Evolutionary conservation across 805 yeast genomes (phyloP).

Genomic region (Kuraishia hungarica): DNA sequence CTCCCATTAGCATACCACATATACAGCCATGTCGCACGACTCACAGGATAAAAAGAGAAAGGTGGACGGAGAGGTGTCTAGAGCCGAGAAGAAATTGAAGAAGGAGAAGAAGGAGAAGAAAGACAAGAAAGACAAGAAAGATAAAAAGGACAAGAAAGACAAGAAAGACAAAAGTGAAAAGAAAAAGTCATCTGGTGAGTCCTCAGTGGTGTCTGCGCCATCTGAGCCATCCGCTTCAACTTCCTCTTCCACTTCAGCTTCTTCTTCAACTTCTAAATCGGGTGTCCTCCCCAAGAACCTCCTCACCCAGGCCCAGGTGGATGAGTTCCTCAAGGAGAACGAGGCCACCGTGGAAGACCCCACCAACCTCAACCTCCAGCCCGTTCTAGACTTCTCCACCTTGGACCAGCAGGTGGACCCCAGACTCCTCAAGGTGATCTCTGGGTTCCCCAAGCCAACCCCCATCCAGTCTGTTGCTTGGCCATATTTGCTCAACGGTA

Average conservation of each 20-base stretch:
- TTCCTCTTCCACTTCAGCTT: no score
- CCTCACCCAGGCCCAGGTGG: slow-evolving; percentile 46
- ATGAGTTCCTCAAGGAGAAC: slow-evolving; percentile 55
- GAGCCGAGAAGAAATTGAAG: slow-evolving; percentile 17
- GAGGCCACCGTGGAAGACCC: slow-evolving; percentile 79
- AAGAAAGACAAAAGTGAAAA: slow-evolving; percentile 24
- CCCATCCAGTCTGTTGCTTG: slow-evolving; percentile 93
- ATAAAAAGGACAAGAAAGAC: slow-evolving; percentile 17
- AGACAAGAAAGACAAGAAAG: slow-evolving; percentile 16
- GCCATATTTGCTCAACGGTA: slow-evolving; percentile 76
- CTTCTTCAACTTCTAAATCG: no score
- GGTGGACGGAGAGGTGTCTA: slow-evolving; percentile 10
- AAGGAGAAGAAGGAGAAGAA: slow-evolving; percentile 20
- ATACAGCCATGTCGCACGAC: slow-evolving; percentile 6
- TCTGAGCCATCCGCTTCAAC: background rate
- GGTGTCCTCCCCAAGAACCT: slow-evolving; percentile 8
- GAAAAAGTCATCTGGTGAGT: slow-evolving; percentile 25
- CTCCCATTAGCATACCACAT: background rate
- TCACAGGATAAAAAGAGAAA: slow-evolving; percentile 21
- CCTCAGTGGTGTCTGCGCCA: slow-evolving; percentile 3
- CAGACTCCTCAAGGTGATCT: slow-evolving; percentile 49
- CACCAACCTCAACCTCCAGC: slow-evolving; percentile 40
- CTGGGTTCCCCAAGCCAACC: slow-evolving; percentile 81
- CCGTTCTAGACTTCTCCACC: slow-evolving; percentile 60
- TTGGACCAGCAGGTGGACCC: slow-evolving; percentile 40